Evolutionary conservation across 805 yeast genomes (phyloP).

Genomic region (Hanseniaspora meyeri): DNA sequence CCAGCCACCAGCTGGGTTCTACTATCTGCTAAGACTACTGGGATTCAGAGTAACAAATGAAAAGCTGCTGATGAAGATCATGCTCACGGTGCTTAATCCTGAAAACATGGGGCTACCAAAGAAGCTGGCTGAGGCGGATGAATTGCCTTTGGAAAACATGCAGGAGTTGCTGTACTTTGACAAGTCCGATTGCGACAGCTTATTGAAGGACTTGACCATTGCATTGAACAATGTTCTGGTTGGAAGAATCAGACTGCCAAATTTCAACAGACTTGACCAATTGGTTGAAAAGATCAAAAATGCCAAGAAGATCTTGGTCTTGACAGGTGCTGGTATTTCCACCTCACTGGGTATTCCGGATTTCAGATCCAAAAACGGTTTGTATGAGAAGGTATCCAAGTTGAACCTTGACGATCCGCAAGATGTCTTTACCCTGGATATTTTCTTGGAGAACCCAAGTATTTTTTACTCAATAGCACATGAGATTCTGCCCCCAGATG

Average conservation of each 20-base stretch:
- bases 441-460: slow-evolving; percentile 64
- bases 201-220: slow-evolving; percentile 42
- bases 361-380: slow-evolving; percentile 78
- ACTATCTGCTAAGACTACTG: slow-evolving; percentile 44
- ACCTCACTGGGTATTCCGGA: slow-evolving; percentile 87
- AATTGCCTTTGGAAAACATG: slow-evolving; percentile 15
- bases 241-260: slow-evolving; percentile 43
- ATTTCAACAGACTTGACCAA: slow-evolving; percentile 47
- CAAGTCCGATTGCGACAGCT: slow-evolving; percentile 34
- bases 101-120: slow-evolving; percentile 15
- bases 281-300: slow-evolving; percentile 41
- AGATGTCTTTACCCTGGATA: slow-evolving; percentile 65
- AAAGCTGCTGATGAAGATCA: slow-evolving; percentile 25
- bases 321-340: slow-evolving; percentile 90
- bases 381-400: slow-evolving; percentile 55
- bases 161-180: slow-evolving; percentile 29
- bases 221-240: slow-evolving; percentile 53
- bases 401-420: slow-evolving; percentile 78
- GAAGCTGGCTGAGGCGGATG: background rate
- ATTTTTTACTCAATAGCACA: slow-evolving; percentile 80
- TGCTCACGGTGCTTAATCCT: slow-evolving; percentile 15
- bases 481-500: slow-evolving; percentile 65
- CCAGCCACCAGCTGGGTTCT: slow-evolving; percentile 46
- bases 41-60: slow-evolving; percentile 42
- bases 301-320: slow-evolving; percentile 52